Percentiles rank a stretch among this genome's conserved stretches.
phyloP scores from a whole-genome alignment of 345 rosid genomes.

The Dipteronia dyeriana region DNA sequence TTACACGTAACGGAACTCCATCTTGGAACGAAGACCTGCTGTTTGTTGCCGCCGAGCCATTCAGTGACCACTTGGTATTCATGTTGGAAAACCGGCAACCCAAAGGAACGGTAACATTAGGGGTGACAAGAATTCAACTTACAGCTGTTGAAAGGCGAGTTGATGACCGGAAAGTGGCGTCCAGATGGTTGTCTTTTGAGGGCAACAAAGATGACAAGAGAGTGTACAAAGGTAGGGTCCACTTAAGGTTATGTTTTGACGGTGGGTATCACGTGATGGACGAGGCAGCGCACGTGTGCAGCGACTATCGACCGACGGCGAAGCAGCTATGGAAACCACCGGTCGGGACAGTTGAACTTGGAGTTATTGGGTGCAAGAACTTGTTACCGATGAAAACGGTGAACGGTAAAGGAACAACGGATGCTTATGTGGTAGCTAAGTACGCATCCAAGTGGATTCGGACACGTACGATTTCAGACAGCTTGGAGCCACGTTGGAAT shows the following conservation, averaged over 20 bases:
- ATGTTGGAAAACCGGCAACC: conserved; percentile 60
- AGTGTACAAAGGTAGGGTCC: conserved; percentile 72
- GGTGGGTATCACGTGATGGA: conserved; percentile 98
- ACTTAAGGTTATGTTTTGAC: conserved; percentile 76
- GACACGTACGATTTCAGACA: conserved; percentile 72
- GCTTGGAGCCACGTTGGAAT: conserved; percentile 84
- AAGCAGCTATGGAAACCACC: conserved; percentile 88
- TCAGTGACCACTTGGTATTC: conserved; percentile 50
- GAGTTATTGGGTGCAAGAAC: conserved; percentile 75
- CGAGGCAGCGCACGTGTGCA: conserved; percentile 81
- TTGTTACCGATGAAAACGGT: conserved; percentile 75
- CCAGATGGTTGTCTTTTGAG: conserved; percentile 69
- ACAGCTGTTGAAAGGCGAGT: conserved; percentile 74
- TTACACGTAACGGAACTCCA: conserved; percentile 61
- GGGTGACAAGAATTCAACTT: conserved; percentile 47
- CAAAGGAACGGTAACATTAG: conserved; percentile 53
- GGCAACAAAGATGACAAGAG: conserved; percentile 51
- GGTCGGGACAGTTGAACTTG: conserved; percentile 79
- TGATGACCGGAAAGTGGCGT: conserved; percentile 69
- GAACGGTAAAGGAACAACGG: conserved; percentile 64
- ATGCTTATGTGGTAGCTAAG: conserved; percentile 83
- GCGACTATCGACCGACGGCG: conserved; percentile 89
- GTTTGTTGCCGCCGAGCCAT: conserved; percentile 85
- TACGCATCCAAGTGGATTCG: conserved; percentile 92
- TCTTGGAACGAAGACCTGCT: conserved; percentile 87